Evolutionary conservation across 176 grass and related monocot genomes (phyloP).

Genomic region (Secale cereale): DNA sequence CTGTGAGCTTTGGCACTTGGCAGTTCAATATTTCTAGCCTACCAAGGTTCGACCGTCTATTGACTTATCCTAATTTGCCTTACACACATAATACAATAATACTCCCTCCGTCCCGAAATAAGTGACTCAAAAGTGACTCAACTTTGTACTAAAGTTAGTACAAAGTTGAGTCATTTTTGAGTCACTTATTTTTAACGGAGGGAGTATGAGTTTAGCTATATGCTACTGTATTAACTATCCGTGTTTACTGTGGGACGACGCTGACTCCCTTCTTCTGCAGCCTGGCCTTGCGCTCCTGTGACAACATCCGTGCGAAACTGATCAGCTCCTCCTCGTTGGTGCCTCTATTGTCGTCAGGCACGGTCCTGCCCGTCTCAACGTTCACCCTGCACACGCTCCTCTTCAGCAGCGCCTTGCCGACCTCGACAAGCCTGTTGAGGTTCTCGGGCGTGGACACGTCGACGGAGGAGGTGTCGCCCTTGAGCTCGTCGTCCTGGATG

Average conservation of each 20-base stretch:
- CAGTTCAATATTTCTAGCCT: too few relatives aligned
- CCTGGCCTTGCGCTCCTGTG: constrained; percentile 16
- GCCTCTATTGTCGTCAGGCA: not conserved
- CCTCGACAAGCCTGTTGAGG: constrained; percentile 20
- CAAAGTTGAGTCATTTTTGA: too few relatives aligned
- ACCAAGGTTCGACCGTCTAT: too few relatives aligned
- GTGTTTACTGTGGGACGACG: not conserved
- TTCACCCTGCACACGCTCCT: constrained; percentile 41
- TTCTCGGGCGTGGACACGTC: constrained; percentile 42
- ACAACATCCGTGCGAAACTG: constrained; percentile 31
- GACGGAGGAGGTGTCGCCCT: constrained; percentile 12
- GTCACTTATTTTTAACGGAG: too few relatives aligned
- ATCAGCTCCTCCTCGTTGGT: constrained; percentile 51
- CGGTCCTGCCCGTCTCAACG: constrained; percentile 42
- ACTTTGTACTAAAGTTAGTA: too few relatives aligned
- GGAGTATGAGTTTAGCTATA: too few relatives aligned
- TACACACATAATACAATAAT: too few relatives aligned
- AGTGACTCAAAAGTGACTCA: too few relatives aligned
- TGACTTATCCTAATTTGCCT: too few relatives aligned
- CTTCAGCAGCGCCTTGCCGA: constrained; percentile 45
- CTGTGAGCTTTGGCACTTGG: too few relatives aligned
- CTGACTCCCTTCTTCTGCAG: not conserved
- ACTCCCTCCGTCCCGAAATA: too few relatives aligned
- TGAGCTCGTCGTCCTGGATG: constrained; percentile 52
- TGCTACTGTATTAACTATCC: too few relatives aligned